Base-by-base conservation (phyloP, 177 flowering plant genomes). In the Tripterygium wilfordii region DNA sequence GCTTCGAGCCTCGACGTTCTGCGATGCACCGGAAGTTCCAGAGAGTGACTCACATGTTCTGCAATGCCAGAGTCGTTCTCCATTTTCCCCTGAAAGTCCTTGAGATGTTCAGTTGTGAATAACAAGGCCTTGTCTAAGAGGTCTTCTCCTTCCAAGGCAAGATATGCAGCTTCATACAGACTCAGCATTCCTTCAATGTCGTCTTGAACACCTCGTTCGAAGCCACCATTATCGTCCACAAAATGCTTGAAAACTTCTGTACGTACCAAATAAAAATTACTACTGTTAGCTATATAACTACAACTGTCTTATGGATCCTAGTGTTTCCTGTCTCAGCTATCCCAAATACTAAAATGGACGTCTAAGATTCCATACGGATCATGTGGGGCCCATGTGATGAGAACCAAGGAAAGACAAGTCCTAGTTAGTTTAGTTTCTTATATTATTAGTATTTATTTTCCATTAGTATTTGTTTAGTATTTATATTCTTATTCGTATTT, bases 101-200 rank as follows among this genome's bases (percentile, higher is more conserved):
- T 49, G 20, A 77, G 70, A 48, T 68, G 55, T 6, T 4, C 20
- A 2, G 1, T 40, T 25, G 76, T 38, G 39, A 76, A 78, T 5
- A 10, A 36, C 21, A 17, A 43, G 13, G 82, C 82, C 51, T 69
- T 63, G 3, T 73, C 70, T n/a, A 77, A 21, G 2, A 57, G 17
- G 17, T 42, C 20, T 8, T 75, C 83, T n/a, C 72, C 78, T 32
- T 62, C 58, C 9, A 54, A 46, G 17, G 50, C 54, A 4, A 65
- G 54, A 32, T 59, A 40, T 10, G 78, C 66, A 13, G 84, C 88
- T 60, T 81, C 78, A 37, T 76, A 69, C 28, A 81, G 48, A 33
- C 67, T 61, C 49, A 81, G 27, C 28, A 76, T 28, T 49, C 73
- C 82, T 26, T 58, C 38, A 0, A 53, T 42, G 30, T 78, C 82